These are phyloP conservation scores for Schoenoplectus triqueter DNA, from an alignment of 202 grass and related monocot species.

Conservation along the genomic window DNA sequence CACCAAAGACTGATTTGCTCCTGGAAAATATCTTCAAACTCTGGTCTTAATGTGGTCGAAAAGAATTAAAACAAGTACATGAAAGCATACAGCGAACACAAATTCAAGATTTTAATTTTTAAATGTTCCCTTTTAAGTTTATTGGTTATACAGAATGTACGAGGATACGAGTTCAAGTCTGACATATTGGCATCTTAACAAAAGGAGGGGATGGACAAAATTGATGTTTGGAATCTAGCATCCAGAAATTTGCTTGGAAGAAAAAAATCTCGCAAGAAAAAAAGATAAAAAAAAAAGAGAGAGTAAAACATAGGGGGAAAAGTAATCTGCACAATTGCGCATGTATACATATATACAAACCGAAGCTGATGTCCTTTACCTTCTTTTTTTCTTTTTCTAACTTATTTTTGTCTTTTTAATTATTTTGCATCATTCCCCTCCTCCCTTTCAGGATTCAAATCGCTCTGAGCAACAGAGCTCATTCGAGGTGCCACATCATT, in stretches of 20 bases:
- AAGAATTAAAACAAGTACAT: not conserved
- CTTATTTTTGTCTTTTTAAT: not conserved
- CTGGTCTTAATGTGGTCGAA: not conserved
- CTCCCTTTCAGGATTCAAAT: slow-evolving; percentile 32
- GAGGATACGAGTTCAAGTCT: not conserved
- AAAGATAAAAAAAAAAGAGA: not conserved
- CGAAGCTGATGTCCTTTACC: not conserved
- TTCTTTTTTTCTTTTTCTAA: not conserved
- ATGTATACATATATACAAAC: slow-evolving; percentile 6
- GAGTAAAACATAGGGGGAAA: not conserved
- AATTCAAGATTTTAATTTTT: not conserved
- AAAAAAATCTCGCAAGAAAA: not conserved
- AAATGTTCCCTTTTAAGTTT: not conserved
- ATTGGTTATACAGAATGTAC: not conserved
- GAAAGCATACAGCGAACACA: not conserved
- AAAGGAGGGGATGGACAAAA: not conserved
- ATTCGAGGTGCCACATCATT: slow-evolving; percentile 3
- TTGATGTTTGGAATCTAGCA: slow-evolving; percentile 4
- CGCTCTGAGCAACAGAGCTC: slow-evolving; percentile 6
- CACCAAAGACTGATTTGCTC: no score
- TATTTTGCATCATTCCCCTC: not conserved
- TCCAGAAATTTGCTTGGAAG: not conserved
- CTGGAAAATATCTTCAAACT: no score
- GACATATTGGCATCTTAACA: not conserved
- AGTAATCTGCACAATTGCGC: slow-evolving; percentile 20